phyloP scores from a whole-genome alignment of 495 filamentous ascomycete species.

The Aspergillus sclerotiicarbonarius region DNA sequence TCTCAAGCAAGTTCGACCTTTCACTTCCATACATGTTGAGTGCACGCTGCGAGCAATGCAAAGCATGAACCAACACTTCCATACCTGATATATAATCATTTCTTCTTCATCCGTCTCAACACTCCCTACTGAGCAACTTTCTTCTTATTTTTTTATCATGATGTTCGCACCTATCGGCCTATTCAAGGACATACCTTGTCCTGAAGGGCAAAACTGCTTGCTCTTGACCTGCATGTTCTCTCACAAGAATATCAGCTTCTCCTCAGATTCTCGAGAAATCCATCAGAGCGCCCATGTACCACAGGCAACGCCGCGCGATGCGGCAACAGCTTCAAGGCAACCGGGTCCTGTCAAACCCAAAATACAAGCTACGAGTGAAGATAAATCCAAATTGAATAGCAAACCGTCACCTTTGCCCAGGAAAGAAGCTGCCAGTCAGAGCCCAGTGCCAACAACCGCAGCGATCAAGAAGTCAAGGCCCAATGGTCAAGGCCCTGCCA shows the following conservation, averaged over 20 bases:
- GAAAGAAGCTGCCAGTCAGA: neutral
- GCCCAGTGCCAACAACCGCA: neutral
- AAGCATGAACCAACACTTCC: neutral
- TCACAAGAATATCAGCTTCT: conserved; percentile 33
- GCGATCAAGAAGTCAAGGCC: neutral
- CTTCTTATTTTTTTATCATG: conserved; percentile 22
- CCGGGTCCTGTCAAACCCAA: conserved; percentile 14
- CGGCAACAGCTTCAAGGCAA: neutral
- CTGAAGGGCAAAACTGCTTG: conserved; percentile 53
- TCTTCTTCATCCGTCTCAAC: neutral
- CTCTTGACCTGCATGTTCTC: conserved; percentile 62
- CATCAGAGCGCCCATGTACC: neutral
- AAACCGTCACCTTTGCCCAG: neutral
- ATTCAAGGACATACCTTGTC: conserved; percentile 66
- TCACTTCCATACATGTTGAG: neutral
- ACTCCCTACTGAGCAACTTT: conserved; percentile 16
- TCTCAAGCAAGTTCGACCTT: neutral
- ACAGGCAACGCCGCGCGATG: conserved; percentile 1
- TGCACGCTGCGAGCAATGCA: neutral
- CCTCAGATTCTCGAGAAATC: conserved; percentile 3
- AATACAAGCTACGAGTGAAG: conserved; percentile 9
- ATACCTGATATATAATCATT: neutral
- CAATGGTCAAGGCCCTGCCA: neutral
- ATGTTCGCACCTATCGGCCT: conserved; percentile 69
- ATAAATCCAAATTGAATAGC: neutral